These are phyloP conservation scores for Pleurotus djamor DNA, from an alignment of 768 basidiomycete genomes.

Conservation along the genomic window DNA sequence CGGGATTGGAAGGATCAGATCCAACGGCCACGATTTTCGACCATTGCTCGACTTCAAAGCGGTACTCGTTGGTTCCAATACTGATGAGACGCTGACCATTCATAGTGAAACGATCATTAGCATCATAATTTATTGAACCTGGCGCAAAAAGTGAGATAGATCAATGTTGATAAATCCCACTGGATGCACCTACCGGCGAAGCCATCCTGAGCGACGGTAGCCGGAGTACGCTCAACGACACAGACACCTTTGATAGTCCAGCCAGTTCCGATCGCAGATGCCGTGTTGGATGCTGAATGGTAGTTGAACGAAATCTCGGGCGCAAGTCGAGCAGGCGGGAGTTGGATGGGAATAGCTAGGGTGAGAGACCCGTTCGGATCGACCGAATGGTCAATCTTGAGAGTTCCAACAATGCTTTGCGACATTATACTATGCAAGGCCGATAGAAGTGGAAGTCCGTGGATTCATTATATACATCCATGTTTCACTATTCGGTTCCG, in stretches of 20 bases:
- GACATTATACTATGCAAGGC: not conserved
- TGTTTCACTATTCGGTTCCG: too few relatives aligned
- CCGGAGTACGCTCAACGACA: slow-evolving; percentile 5
- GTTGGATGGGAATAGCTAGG: slow-evolving; percentile 6
- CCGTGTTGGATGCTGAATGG: slow-evolving; percentile 9
- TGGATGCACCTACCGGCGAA: slow-evolving; percentile 1
- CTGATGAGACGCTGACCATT: slow-evolving; percentile 11
- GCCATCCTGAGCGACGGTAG: slow-evolving; percentile 10
- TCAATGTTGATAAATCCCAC: not conserved
- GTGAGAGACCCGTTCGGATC: slow-evolving; percentile 11
- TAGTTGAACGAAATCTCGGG: slow-evolving; percentile 10
- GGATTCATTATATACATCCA: too few relatives aligned
- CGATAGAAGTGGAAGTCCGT: too few relatives aligned
- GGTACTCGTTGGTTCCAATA: slow-evolving; percentile 10
- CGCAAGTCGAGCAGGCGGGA: slow-evolving; percentile 7
- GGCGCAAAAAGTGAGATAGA: not conserved
- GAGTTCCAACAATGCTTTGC: slow-evolving; percentile 10
- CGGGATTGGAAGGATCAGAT: slow-evolving; percentile 6
- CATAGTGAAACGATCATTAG: slow-evolving; percentile 8
- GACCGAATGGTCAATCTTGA: slow-evolving; percentile 8
- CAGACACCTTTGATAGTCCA: slow-evolving; percentile 9
- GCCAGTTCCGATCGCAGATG: slow-evolving; percentile 10
- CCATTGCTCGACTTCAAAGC: slow-evolving; percentile 11
- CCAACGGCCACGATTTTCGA: slow-evolving; percentile 7
- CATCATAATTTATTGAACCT: slow-evolving; percentile 9